These are phyloP conservation scores for Solanum hybrid DNA, from an alignment of 305 asterid genomes.

Conservation along the genomic window DNA sequence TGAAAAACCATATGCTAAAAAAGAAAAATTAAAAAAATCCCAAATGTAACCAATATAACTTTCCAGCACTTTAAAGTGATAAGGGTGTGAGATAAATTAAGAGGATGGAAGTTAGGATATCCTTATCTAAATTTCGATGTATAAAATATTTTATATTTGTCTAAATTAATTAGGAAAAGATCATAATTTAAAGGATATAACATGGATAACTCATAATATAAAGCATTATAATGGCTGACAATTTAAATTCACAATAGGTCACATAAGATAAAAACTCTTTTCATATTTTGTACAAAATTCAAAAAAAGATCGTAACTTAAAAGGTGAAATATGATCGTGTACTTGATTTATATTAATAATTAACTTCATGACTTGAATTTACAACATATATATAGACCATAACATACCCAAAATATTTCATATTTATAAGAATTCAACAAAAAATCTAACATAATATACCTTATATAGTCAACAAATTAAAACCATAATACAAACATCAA, in stretches of 20 bases:
- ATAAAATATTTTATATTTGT: background rate
- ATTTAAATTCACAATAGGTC: background rate
- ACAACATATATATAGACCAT: background rate
- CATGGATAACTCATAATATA: too few species aligned
- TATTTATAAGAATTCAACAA: background rate
- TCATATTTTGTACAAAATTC: background rate
- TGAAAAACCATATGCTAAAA: background rate
- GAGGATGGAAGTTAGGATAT: too few species aligned
- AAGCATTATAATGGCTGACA: background rate
- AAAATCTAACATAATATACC: background rate
- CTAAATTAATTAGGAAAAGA: too few species aligned
- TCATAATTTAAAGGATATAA: too few species aligned
- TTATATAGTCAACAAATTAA: too few species aligned
- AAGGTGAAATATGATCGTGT: accelerated
- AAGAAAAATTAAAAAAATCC: background rate
- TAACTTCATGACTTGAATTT: background rate
- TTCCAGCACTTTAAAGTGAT: background rate
- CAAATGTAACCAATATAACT: background rate
- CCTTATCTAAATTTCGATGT: background rate
- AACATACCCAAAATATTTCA: background rate
- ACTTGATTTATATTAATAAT: background rate
- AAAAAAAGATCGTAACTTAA: background rate
- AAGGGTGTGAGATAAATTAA: background rate
- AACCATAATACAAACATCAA: background rate
- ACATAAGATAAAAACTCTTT: background rate